phyloP scores from a whole-genome alignment of 768 basidiomycete genomes.

The Suillus occidentalis region DNA sequence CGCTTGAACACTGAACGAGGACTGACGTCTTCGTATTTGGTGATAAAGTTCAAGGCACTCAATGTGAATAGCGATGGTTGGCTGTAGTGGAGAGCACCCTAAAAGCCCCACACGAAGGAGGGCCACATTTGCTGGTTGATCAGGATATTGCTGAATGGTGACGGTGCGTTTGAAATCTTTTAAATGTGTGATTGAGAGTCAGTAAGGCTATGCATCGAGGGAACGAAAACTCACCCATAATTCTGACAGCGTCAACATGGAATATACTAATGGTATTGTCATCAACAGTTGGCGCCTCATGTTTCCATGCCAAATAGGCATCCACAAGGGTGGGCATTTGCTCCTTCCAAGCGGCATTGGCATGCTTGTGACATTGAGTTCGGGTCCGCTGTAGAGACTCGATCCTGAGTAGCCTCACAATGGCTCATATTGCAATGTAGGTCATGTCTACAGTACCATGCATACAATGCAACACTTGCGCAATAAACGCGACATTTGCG shows the following conservation, averaged over 20 bases:
- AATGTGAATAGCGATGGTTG: not conserved
- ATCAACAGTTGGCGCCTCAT: not conserved
- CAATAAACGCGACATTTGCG: too few relatives aligned
- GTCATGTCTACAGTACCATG: too few relatives aligned
- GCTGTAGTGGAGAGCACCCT: not conserved
- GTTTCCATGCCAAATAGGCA: not conserved
- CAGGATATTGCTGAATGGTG: not conserved
- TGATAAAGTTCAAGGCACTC: not conserved
- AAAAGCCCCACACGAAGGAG: not conserved
- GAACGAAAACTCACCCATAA: not conserved
- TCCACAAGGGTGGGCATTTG: not conserved
- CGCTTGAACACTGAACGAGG: slow-evolving; percentile 1
- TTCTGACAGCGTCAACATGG: not conserved
- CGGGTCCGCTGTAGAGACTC: too few relatives aligned
- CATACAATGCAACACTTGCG: too few relatives aligned
- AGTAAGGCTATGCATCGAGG: not conserved
- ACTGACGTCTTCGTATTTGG: not conserved
- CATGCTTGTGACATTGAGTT: not conserved
- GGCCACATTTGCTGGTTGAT: not conserved
- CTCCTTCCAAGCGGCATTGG: not conserved
- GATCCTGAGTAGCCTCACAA: too few relatives aligned
- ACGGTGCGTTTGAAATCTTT: not conserved
- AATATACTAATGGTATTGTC: not conserved
- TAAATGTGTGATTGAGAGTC: not conserved
- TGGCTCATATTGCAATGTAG: too few relatives aligned